These are phyloP conservation scores for Aspergillus mulundensis DNA, from an alignment of 495 filamentous ascomycete genomes.

Conservation along the genomic window DNA sequence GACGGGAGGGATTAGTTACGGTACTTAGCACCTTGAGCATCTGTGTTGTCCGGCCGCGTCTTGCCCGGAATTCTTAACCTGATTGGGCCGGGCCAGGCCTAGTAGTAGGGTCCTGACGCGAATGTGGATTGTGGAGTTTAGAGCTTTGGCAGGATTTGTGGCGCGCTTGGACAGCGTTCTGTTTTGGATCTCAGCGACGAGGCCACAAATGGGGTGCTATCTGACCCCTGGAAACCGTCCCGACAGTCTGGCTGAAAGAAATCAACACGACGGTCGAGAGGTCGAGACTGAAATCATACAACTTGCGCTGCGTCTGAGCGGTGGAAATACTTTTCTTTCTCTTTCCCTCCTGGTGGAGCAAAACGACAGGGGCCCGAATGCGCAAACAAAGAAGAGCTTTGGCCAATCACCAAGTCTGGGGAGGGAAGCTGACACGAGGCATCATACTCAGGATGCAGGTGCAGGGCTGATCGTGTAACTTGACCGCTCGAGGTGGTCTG, in stretches of 20 bases:
- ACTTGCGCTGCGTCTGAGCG: too few relatives aligned
- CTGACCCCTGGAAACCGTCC: too few relatives aligned
- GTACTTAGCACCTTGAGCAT: too few relatives aligned
- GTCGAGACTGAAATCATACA: background rate
- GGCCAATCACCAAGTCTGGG: background rate
- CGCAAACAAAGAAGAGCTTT: conserved; percentile 2
- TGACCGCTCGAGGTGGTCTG: background rate
- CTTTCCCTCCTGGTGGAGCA: background rate
- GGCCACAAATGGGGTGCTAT: too few relatives aligned
- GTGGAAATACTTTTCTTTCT: too few relatives aligned
- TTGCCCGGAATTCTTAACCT: too few relatives aligned
- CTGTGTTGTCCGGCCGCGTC: too few relatives aligned
- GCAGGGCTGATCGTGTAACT: conserved; percentile 4
- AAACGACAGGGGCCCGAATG: background rate
- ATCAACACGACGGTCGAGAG: background rate
- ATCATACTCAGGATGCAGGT: background rate
- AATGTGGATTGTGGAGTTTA: background rate
- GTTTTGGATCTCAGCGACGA: background rate
- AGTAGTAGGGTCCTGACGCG: background rate
- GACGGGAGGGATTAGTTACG: too few relatives aligned
- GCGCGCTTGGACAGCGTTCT: background rate
- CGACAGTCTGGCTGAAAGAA: conserved; percentile 3
- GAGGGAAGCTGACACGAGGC: conserved; percentile 2
- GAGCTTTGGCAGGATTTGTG: background rate
- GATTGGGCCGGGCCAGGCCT: background rate